Base-by-base conservation (phyloP, 768 basidiomycete species). In the Paxillus ammoniavirescens region DNA sequence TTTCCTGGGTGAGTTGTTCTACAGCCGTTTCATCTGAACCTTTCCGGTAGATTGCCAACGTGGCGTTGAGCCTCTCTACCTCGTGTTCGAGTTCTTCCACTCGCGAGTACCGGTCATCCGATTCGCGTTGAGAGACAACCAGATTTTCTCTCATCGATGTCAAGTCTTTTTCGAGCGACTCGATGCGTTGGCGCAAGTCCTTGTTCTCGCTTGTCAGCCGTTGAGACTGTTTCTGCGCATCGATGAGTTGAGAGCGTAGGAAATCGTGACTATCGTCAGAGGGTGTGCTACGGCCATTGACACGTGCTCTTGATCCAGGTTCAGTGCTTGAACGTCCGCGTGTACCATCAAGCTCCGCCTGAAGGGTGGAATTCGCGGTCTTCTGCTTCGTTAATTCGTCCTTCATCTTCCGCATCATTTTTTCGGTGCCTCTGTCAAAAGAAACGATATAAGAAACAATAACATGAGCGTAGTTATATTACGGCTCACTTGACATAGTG, bases 331-430 rank as follows among this genome's bases (percentile, higher is more conserved):
- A 78, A 44, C 82, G 82, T 53, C 80, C 78, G n/a, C 86, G 86
- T 23, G 79, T 65, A 2, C 77, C 70, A 53, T 96, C 93, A 18
- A 96, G 77, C 61, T 98, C 92, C n/a, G 80, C 72, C 66, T 98
- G 93, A 26, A 98, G 82, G 52, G 79, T 76, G 42, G 84, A 76
- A 65, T 93, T 95, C 42, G 85, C 71, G 44, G 77, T 78, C 74
- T 97, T 98, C 72, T 96, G 91, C 73, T 90, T 95, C 59, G 82
- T 89, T 53, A 98, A 74, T 65, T 98, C 97, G 52, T 95, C 96
- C 71, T 93, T 91, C 87, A 98, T 92, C 61, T 89, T 84, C 60
- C 93, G 85, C 78, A 98, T 89, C 85, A 98, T 93, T 74, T 95
- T 97, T 72, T 98, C 97, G 1, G 95, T 98, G 42, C 93, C 93